phyloP scores from a whole-genome alignment of 169 alveolate genomes.

The Eimeria maxima region DNA sequence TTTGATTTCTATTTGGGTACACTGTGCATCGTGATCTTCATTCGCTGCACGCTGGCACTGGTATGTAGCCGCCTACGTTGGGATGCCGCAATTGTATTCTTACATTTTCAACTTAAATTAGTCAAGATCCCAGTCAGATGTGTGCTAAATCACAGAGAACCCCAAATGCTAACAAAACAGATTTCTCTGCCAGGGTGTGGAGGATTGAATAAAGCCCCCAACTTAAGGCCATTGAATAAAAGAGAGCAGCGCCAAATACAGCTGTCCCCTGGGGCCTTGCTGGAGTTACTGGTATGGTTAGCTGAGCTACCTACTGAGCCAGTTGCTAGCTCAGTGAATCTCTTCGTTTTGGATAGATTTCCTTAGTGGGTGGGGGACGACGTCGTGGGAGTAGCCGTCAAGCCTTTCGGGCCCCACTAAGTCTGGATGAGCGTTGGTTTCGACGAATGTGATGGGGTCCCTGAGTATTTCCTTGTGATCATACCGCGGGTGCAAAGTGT shows the following conservation, averaged over 20 bases:
- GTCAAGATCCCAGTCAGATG: background rate
- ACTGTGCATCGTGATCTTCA: background rate
- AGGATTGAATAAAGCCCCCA: background rate
- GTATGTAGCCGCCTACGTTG: background rate
- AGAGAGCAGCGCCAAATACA: background rate
- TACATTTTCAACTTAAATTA: background rate
- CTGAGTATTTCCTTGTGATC: conserved; percentile 37
- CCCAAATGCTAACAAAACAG: conserved; percentile 8
- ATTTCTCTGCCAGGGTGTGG: background rate
- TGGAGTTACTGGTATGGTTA: background rate
- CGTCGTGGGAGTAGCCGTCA: conserved; percentile 52
- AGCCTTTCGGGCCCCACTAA: conserved; percentile 65
- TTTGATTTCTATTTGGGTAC: background rate
- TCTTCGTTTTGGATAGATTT: conserved; percentile 15
- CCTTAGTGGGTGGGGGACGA: conserved; percentile 76
- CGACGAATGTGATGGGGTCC: conserved; percentile 71
- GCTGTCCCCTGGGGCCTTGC: background rate
- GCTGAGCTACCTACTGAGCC: background rate
- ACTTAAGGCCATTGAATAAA: background rate
- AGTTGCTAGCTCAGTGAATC: background rate
- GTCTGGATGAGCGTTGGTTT: conserved; percentile 71
- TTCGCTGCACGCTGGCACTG: background rate
- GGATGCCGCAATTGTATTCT: background rate
- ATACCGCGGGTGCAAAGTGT: conserved; percentile 55
- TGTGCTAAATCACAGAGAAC: background rate